Evolutionary conservation across 1,284 basidiomycete genomes (phyloP), one percentile per base, ranked within the genome.

Genomic region (Pseudomicrostroma phylloplanum): DNA sequence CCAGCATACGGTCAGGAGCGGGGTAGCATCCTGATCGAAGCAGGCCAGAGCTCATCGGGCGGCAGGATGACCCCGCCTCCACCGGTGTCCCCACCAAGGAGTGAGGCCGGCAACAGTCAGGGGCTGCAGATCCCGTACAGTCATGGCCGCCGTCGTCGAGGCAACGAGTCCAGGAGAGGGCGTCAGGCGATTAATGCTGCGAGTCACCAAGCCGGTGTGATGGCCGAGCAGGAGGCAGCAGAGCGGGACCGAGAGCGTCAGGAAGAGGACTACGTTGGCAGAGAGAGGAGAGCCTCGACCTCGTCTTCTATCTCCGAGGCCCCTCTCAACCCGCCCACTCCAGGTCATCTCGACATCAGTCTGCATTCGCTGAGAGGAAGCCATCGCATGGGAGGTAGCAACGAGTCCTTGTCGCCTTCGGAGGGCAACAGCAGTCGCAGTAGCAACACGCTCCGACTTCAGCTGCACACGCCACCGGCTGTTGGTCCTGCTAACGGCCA

Each of bases 241-340:
- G 17, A 48, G n/a, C 46, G 46, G 25, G 19, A 17, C 8, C 56
- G 25, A 15, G 39, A 36, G 30, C 30, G 30, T 36, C 13, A 53
- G 48, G 56, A 48, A 9, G 56, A n/a, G 13, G 55, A 56, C 36
- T 39, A 15, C 51, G 8, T 6, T 19, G 13, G n/a, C 21, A 19
- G 51, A 54, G 51, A 54, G 56, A n/a, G 58, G 40, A 21, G 23
- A 19, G 21, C 21, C 11, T 26, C 53, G 40, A 40, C 46, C 43
- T 8, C 51, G 43, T 58, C 53, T 30, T 21, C 43, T 19, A 49
- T 26, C 46, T 63, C 71, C 1, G 65, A 66, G 13, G 63, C 68
- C 40, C 81, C 81, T 17, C 82, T 82, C 63, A 84, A 84, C 67
- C 83, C 83, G 13, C 84, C 83, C 0, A 85, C 84, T 26, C 84